Percentiles rank a stretch among this genome's conserved stretches.
These are phyloP conservation scores for Luffa aegyptiaca DNA, from an alignment of 306 rosid genomes.

Conservation along the genomic window DNA sequence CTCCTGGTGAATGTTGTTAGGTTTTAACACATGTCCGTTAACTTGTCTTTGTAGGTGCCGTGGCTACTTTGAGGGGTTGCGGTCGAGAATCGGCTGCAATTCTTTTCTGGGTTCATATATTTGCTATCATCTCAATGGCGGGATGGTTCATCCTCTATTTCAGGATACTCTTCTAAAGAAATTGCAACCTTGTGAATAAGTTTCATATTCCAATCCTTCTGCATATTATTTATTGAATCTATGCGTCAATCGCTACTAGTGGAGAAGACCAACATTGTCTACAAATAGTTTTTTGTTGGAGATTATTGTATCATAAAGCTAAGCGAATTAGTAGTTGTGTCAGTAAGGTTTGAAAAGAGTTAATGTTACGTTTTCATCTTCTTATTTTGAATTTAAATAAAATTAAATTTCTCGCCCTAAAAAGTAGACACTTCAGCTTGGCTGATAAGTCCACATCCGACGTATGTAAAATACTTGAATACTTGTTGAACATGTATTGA, in stretches of 20 bases:
- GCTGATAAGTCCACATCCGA: no score
- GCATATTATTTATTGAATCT: neutral
- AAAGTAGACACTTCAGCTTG: no score
- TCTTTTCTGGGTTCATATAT: slow-evolving; percentile 93
- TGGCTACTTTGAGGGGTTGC: slow-evolving; percentile 95
- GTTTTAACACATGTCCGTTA: neutral
- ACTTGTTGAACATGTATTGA: no score
- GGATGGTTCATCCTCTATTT: slow-evolving; percentile 73
- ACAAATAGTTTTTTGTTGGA: neutral
- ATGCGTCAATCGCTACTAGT: neutral
- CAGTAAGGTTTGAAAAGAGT: neutral
- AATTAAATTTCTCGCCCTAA: no score
- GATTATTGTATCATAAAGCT: neutral
- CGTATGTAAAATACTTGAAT: no score
- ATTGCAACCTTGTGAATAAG: neutral
- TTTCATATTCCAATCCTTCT: neutral
- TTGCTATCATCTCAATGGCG: slow-evolving; percentile 88
- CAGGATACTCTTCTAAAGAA: slow-evolving; percentile 55
- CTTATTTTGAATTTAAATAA: no score
- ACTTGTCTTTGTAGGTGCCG: slow-evolving; percentile 48
- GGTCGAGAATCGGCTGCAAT: slow-evolving; percentile 92
- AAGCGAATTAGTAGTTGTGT: neutral
- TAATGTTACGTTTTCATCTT: neutral
- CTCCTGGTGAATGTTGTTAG: neutral
- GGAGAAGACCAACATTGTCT: neutral